Base-by-base conservation (phyloP, 2,329 filamentous ascomycete species). In the Magnaporthiopsis poae region DNA sequence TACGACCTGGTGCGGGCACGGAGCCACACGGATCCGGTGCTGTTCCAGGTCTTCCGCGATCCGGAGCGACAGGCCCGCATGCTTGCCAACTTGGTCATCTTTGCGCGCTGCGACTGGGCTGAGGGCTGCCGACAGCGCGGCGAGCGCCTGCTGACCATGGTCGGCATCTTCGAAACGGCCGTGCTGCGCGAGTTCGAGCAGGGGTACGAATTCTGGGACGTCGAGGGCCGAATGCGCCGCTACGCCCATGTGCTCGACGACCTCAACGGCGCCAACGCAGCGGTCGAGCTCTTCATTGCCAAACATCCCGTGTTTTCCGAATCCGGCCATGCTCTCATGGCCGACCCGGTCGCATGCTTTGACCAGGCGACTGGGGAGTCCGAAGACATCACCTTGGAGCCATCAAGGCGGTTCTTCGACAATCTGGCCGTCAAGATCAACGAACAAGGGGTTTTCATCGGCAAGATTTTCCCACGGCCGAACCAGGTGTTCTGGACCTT, bases 171-270 rank as follows among this genome's bases (percentile, higher is more conserved):
- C 72, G 94, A 98, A 77, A 92, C 89, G 67, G 92, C 93, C 3
- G 93, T 96, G 3, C 79, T 97, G 65, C 86, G 90, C 63, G 95
- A 99, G 75, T 99, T 99, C 71, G 90, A 96, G 76, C 90, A 95
- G 73, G 95, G 92, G 4, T 96, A 96, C 71, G 91, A 95, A 75
- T 88, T 87, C 61, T 90, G 90, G 79, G 94, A 99, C 75, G 87
- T 96, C 66, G 90, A 96, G 70, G 92, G 91, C 2, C 84, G 88
- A 66, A 97, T 98, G 94, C 87, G 85, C 71, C 86, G 90, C 73
- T 98, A 96, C 76, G 93, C 93, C 2, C 87, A 92, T 71, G 92
- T 99, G 21, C 79, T 99, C 67, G 87, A 90, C 67, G 84, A 85
- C 1, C 81, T 99, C 61, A 96, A 96, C 74, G 92, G 91, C 33